Evolutionary conservation across 2,329 filamentous ascomycete genomes (phyloP).

Genomic region (Cercospora zeina): DNA sequence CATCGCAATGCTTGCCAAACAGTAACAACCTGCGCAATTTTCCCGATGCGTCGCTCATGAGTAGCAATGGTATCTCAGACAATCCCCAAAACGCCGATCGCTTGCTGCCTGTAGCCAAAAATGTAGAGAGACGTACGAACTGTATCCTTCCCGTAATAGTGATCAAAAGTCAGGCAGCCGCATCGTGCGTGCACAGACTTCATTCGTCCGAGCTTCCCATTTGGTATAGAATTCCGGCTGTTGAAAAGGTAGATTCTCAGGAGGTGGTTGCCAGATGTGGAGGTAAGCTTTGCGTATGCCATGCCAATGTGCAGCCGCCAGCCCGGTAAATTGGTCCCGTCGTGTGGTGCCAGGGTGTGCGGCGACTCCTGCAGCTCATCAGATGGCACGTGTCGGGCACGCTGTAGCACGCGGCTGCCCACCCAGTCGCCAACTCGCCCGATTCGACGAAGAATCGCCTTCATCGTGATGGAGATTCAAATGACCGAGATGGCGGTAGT

Average conservation of each 20-base stretch:
- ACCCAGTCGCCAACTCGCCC: neutral
- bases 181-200: neutral
- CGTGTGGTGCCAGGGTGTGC: neutral
- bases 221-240: neutral
- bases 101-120: conserved; percentile 8
- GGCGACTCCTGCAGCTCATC: conserved; percentile 9
- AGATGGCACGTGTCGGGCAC: conserved; percentile 11
- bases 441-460: neutral
- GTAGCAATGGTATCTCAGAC: conserved; percentile 16
- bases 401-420: neutral
- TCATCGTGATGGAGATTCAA: neutral
- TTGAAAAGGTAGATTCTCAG: conserved; percentile 1
- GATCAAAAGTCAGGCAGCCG: neutral
- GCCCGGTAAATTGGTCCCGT: conserved; percentile 4
- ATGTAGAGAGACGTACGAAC: conserved; percentile 1
- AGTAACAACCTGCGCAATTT: neutral
- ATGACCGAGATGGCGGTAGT: conserved; percentile 18
- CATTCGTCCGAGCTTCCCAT: conserved; percentile 2
- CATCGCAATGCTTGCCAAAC: conserved; percentile 7
- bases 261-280: neutral
- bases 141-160: neutral
- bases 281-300: conserved; percentile 15
- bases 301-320: neutral
- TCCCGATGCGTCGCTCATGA: conserved; percentile 12
- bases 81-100: conserved; percentile 11